A percentile compares a stretch with the other conserved stretches of the same genome.
phyloP scores from a whole-genome alignment of 495 filamentous ascomycete species.

The Aspergillus biplanus region DNA sequence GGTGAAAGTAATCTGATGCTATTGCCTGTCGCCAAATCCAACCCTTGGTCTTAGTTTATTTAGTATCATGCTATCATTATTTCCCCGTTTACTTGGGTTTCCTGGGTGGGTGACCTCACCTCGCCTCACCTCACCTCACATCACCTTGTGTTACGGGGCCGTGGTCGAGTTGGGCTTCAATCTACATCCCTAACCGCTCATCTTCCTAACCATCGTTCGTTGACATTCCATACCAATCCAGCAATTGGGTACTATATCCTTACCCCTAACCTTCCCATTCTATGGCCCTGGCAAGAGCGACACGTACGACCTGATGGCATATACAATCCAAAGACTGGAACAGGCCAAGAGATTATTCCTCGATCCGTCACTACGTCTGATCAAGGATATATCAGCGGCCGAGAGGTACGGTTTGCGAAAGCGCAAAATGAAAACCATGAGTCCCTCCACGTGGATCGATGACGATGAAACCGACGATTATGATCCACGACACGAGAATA shows the following conservation, averaged over 20 bases:
- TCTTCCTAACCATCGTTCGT: too few species aligned
- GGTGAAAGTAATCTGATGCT: too few species aligned
- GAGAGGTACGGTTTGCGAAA: conserved; percentile 19
- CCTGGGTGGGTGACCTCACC: neutral
- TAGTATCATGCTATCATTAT: neutral
- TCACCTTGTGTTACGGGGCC: neutral
- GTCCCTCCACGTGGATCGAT: conserved; percentile 14
- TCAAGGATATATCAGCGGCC: neutral
- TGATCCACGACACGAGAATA: neutral
- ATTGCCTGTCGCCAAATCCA: too few species aligned
- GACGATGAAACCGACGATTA: conserved; percentile 22
- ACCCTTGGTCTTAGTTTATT: neutral
- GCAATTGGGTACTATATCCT: too few species aligned
- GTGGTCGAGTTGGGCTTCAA: neutral
- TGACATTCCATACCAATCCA: too few species aligned
- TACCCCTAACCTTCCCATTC: too few species aligned
- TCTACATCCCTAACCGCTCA: neutral
- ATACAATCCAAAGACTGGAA: conserved; percentile 8
- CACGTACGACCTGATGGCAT: conserved; percentile 7
- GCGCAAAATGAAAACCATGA: neutral
- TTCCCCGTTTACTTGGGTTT: neutral
- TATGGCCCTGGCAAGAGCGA: neutral
- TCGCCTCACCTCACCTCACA: neutral
- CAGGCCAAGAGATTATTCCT: conserved; percentile 10
- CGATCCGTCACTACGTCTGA: neutral